Base-by-base conservation (phyloP, 768 basidiomycete genomes). In the Tricholoma furcatifolium region DNA sequence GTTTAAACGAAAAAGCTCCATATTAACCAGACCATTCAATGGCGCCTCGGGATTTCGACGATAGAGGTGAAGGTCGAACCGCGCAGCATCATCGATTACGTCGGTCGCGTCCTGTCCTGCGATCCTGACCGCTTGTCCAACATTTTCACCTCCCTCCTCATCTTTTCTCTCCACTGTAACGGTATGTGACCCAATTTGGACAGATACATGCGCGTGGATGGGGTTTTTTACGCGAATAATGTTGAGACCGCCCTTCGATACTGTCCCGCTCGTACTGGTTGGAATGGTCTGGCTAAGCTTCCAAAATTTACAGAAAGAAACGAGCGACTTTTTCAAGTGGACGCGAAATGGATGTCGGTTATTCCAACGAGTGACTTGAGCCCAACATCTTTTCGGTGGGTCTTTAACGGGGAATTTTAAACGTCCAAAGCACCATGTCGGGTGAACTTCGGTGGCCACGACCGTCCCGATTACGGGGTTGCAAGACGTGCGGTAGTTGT, bases 361-460 rank as follows among this genome's bases (percentile, higher is more conserved):
- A 61, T 84, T 85, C 84, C 83, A 75, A 18, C 64, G 65, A 38
- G 64, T 64, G 24, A 77, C 64, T 39, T 65, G 69, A 8, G 82
- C 85, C 84, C 84, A 87, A 30, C 76, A 79, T 17, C 65, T 66
- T 54, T 60, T 69, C 31, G 67, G 74, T 44, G 70, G 55, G 18
- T 61, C 51, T 23, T 55, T 35, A 32, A 48, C 59, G 56, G 68
- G 62, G 12, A 73, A 66, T 58, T 74, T 77, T 38, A 73, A 61
- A 54, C 71, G 71, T 41, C 79, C 80, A 44, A 78, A 69, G 50
- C 77, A 85, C 79, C 79, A 85, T 2, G 84, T 83, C 3, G 83
- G 69, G 47, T 81, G 71, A 4, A 84, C 78, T 45, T 80, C 77
- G 30, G 71, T 70, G 30, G 79, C 82, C 30, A 76, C 68, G n/a